Evolutionary conservation across 345 rosid species (phyloP), one percentile per base, ranked within the genome.

Genomic region (Pistacia vera): DNA sequence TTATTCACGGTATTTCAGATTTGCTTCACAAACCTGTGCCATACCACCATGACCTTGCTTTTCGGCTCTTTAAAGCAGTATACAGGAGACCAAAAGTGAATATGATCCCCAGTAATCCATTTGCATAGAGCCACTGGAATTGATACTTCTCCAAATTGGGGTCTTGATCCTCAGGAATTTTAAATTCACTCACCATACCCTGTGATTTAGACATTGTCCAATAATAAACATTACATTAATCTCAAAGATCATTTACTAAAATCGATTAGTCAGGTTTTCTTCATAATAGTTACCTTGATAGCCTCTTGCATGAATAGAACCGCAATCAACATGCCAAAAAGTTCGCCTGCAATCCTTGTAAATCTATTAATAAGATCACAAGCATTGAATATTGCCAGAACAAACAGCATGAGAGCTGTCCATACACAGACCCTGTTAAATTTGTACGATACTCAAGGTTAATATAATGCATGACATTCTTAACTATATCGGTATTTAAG

Each of bases 221-320:
- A 6, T 4, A 38, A 69, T 18, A 25, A 59, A 12, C 17, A 28
- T 70, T 56, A 49, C 35, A 41, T 2, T 3, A 17, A 55, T 49
- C 33, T 33, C 68, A 20, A 36, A 36, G 36, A 30, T 46, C 51
- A 22, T 13, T 28, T 2, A 48, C 16, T 11, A 63, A 8, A 73
- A 63, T 46, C 46, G 44, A 11, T 2, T 30, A 17, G 18, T 57
- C 49, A 7, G 35, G 3, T 35, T 61, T n/a, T 58, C 2, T 63
- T 11, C 11, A 6, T 62, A 63, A 10, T 35, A 22, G 12, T 74
- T 79, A 90, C 97, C 88, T 88, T 88, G 68, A 95, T 81, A 67
- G 98, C 94, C 83, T 95, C 83, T 79, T 95, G 96, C 61, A 95
- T 86, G 90, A 95, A 95, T 35, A 93, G 85, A 75, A 90, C 92